phyloP scores from a whole-genome alignment of 2,329 filamentous ascomycete genomes.

The Salinomyces thailandicus region DNA sequence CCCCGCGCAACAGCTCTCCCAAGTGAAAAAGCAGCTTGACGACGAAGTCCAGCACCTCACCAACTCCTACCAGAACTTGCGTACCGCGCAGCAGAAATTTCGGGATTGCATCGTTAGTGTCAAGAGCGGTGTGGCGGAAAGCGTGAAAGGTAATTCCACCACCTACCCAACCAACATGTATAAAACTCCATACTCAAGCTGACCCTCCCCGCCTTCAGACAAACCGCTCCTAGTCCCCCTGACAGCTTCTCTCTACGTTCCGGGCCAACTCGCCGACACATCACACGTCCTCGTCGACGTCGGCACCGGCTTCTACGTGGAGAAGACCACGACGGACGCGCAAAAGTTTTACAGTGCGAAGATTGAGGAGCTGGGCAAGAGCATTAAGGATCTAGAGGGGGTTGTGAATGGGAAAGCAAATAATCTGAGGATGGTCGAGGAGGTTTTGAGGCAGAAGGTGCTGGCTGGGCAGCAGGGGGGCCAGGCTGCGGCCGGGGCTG shows the following conservation, averaged over 20 bases:
- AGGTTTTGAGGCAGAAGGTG: slow-evolving; percentile 49
- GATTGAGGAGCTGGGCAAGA: slow-evolving; percentile 54
- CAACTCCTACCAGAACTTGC: slow-evolving; percentile 77
- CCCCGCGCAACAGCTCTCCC: slow-evolving; percentile 71
- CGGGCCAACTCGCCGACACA: slow-evolving; percentile 63
- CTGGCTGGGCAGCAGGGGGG: slow-evolving; percentile 17
- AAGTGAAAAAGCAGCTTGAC: slow-evolving; percentile 92
- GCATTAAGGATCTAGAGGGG: slow-evolving; percentile 57
- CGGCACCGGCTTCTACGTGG: slow-evolving; percentile 87
- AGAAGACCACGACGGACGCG: slow-evolving; percentile 62
- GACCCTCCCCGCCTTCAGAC: slow-evolving; percentile 28
- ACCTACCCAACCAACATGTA: no score
- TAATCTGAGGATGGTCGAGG: slow-evolving; percentile 78
- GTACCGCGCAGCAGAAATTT: slow-evolving; percentile 84
- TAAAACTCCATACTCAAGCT: no score
- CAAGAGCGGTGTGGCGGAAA: slow-evolving; percentile 30
- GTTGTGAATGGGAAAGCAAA: slow-evolving; percentile 67
- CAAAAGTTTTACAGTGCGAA: slow-evolving; percentile 58
- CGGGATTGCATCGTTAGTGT: slow-evolving; percentile 78
- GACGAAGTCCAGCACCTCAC: slow-evolving; percentile 93
- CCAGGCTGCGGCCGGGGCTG: slow-evolving; percentile 8
- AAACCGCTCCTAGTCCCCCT: slow-evolving; percentile 76
- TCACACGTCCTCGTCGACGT: slow-evolving; percentile 81
- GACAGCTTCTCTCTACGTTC: slow-evolving; percentile 89
- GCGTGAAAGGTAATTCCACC: slow-evolving; percentile 27